phyloP scores from a whole-genome alignment of 2,329 filamentous ascomycete species.

The Epichloe gansuensis region DNA sequence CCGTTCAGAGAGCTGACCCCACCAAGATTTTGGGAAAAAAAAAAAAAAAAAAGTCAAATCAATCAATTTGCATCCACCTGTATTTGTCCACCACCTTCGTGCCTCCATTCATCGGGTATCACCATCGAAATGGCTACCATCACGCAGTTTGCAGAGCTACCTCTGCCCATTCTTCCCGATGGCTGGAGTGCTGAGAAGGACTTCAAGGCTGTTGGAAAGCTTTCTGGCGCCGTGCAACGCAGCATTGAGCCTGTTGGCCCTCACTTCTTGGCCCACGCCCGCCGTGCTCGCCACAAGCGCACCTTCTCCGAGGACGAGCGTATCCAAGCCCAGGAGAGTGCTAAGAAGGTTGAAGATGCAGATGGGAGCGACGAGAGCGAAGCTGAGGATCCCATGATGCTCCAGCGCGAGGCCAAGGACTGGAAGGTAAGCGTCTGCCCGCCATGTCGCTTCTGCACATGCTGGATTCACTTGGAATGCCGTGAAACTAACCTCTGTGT shows the following conservation, averaged over 20 bases:
- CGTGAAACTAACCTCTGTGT: neutral
- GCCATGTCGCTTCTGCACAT: too few species aligned
- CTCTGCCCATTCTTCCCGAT: constrained; percentile 63
- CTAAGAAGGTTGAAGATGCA: constrained; percentile 89
- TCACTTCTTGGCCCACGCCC: constrained; percentile 94
- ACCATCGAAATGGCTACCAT: constrained; percentile 48
- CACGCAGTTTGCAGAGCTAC: constrained; percentile 42
- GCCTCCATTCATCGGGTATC: constrained; percentile 6
- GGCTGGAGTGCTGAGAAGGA: constrained; percentile 84
- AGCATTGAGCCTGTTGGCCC: constrained; percentile 93
- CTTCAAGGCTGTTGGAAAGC: constrained; percentile 71
- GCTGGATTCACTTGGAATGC: neutral
- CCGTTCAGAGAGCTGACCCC: neutral
- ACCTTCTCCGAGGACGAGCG: constrained; percentile 98
- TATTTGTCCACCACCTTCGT: constrained; percentile 8
- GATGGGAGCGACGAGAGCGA: constrained; percentile 89
- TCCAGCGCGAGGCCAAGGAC: constrained; percentile 91
- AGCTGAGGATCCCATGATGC: constrained; percentile 82
- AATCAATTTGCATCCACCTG: neutral
- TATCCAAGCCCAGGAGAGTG: constrained; percentile 87
- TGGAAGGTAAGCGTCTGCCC: constrained; percentile 69
- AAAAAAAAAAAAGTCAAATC: constrained; percentile 2
- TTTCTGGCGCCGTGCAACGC: constrained; percentile 69
- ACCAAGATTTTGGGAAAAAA: constrained; percentile 7
- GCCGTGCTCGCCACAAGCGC: constrained; percentile 88